Evolutionary conservation across 192 early-diverging fungal genomes (phyloP).

Genomic region (Gigaspora rosea): DNA sequence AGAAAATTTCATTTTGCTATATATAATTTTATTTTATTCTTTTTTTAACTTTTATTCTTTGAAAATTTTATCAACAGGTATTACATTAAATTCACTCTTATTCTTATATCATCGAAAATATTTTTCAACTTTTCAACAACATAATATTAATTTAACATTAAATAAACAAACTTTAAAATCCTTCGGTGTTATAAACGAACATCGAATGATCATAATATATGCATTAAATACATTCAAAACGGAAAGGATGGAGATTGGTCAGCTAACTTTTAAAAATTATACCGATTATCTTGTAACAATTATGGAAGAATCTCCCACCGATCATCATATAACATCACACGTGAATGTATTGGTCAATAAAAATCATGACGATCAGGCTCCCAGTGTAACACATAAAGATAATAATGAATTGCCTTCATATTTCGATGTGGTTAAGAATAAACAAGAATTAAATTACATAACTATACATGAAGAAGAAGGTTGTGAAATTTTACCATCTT

Average conservation of each 20-base stretch:
- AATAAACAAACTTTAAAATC: conserved; percentile 5
- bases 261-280: neutral
- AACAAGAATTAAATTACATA: neutral
- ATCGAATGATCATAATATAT: neutral
- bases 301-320: too few species aligned
- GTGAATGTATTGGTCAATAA: too few species aligned
- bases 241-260: too few species aligned
- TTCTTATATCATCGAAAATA: conserved; percentile 21
- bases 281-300: neutral
- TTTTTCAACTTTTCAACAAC: conserved; percentile 5
- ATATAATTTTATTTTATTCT: too few species aligned
- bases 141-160: conserved; percentile 19
- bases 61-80: too few species aligned
- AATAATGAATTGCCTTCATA: neutral
- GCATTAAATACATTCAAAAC: neutral
- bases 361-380: neutral
- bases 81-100: too few species aligned
- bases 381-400: neutral
- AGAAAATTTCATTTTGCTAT: too few species aligned
- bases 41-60: too few species aligned
- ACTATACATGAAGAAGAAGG: conserved; percentile 35
- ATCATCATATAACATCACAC: too few species aligned
- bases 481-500: conserved; percentile 38
- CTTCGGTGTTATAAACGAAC: neutral
- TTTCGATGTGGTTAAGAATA: neutral